Conservation (phyloP, 2,329 filamentous ascomycete genomes). For the Apiospora koreana region DNA sequence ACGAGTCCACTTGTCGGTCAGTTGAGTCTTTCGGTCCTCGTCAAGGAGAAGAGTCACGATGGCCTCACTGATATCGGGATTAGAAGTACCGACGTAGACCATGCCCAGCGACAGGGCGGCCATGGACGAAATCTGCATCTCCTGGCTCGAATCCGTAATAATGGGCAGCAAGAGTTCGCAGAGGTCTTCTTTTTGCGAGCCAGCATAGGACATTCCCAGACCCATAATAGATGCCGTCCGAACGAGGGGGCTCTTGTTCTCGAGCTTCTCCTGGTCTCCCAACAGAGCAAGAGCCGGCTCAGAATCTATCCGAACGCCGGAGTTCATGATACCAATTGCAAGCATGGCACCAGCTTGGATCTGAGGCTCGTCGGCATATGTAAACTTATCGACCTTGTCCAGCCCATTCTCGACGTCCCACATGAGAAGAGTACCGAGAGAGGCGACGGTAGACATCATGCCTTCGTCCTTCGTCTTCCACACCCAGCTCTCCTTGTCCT, state of each 20-base stretch:
- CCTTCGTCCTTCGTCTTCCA: slow-evolving; percentile 99
- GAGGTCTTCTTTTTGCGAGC: slow-evolving; percentile 89
- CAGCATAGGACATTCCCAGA: slow-evolving; percentile 90
- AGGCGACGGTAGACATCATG: slow-evolving; percentile 95
- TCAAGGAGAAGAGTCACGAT: slow-evolving; percentile 93
- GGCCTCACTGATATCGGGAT: slow-evolving; percentile 87
- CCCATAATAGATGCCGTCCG: slow-evolving; percentile 92
- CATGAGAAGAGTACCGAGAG: slow-evolving; percentile 84
- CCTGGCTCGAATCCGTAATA: slow-evolving; percentile 77
- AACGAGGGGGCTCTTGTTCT: slow-evolving; percentile 75
- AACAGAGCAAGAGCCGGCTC: slow-evolving; percentile 89
- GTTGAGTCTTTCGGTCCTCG: slow-evolving; percentile 83
- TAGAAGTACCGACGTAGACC: slow-evolving; percentile 89
- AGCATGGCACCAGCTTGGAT: slow-evolving; percentile 91
- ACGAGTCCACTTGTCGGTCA: slow-evolving; percentile 97
- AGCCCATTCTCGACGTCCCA: slow-evolving; percentile 94
- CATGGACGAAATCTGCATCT: slow-evolving; percentile 97
- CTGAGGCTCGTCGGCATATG: slow-evolving; percentile 75
- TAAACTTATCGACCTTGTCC: slow-evolving; percentile 93
- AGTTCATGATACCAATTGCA: slow-evolving; percentile 94
- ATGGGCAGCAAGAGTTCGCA: slow-evolving; percentile 83
- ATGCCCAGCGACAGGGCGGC: slow-evolving; percentile 88
- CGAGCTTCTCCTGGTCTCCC: slow-evolving; percentile 76
- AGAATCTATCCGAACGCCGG: slow-evolving; percentile 83
- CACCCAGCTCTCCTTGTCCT: slow-evolving; percentile 90